A percentile compares a stretch with the other conserved stretches of the same genome.
Conservation (phyloP, 2,329 filamentous ascomycete genomes). For the Nannizziopsis barbatae region DNA sequence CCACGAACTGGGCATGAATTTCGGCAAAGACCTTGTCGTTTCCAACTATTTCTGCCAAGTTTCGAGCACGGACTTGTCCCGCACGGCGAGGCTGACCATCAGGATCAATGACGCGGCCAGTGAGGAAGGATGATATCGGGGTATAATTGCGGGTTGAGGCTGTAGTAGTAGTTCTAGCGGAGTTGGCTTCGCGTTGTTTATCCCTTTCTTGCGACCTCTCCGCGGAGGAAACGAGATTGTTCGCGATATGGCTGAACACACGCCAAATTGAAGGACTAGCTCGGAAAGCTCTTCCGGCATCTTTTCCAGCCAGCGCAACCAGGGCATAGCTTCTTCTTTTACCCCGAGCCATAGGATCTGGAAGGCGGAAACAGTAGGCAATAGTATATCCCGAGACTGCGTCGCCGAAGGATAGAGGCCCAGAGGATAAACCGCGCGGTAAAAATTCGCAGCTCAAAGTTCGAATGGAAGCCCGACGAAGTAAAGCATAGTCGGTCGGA, state of each 20-base stretch:
- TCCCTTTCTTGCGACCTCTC: conserved; percentile 37
- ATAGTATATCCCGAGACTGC: conserved; percentile 47
- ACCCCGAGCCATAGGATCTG: conserved; percentile 47
- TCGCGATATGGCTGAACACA: conserved; percentile 45
- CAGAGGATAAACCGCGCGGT: conserved; percentile 45
- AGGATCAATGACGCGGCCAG: conserved; percentile 45
- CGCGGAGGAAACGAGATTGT: conserved; percentile 39
- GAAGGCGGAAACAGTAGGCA: conserved; percentile 49
- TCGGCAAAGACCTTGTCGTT: conserved; percentile 49
- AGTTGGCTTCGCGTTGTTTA: conserved; percentile 29
- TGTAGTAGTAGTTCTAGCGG: background rate
- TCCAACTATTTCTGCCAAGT: conserved; percentile 48
- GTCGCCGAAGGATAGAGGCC: conserved; percentile 49
- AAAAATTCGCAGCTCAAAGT: conserved; percentile 48
- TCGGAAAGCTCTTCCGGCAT: conserved; percentile 37
- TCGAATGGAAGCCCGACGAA: conserved; percentile 48
- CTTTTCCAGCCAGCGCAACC: conserved; percentile 46
- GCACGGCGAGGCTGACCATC: conserved; percentile 44
- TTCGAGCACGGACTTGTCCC: conserved; percentile 45
- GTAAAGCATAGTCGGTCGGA: conserved; percentile 43
- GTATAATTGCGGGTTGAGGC: conserved; percentile 35
- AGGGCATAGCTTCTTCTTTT: conserved; percentile 47
- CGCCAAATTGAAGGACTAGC: conserved; percentile 42
- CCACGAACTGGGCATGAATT: conserved; percentile 45
- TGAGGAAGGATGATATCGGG: conserved; percentile 48